phyloP scores from a whole-genome alignment of 2,329 filamentous ascomycete species.

The Nigrospora oryzae region DNA sequence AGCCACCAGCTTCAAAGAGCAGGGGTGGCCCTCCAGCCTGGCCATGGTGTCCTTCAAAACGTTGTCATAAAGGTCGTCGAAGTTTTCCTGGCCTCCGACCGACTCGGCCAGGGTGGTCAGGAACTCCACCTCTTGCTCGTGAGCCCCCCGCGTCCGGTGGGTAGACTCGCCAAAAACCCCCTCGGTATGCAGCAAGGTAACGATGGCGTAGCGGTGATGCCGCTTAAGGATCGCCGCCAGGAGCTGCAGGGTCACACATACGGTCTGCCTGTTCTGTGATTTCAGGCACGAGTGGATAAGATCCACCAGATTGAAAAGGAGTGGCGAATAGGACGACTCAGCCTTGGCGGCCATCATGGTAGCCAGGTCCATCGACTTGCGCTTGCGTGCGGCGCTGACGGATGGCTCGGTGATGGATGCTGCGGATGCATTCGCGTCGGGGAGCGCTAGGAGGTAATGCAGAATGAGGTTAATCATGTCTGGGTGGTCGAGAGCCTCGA shows the following conservation, averaged over 20 bases:
- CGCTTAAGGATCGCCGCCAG: conserved; percentile 78
- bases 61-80: conserved; percentile 65
- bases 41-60: conserved; percentile 64
- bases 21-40: conserved; percentile 64
- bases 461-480: conserved; percentile 92
- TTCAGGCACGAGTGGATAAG: conserved; percentile 77
- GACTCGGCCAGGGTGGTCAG: conserved; percentile 60
- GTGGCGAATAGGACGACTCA: conserved; percentile 66
- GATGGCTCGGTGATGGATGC: conserved; percentile 35
- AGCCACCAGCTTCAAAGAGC: conserved; percentile 60
- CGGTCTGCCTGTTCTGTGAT: conserved; percentile 80
- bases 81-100: conserved; percentile 60
- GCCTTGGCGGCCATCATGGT: conserved; percentile 69
- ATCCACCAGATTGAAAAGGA: conserved; percentile 89
- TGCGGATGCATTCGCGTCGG: conserved; percentile 40
- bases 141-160: conserved; percentile 61
- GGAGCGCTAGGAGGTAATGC: conserved; percentile 80
- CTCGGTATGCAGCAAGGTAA: conserved; percentile 64
- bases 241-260: conserved; percentile 80
- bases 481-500: conserved; percentile 85
- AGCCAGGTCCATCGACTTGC: conserved; percentile 83
- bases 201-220: conserved; percentile 80
- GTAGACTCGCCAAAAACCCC: conserved; percentile 42
- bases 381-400: conserved; percentile 63
- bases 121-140: conserved; percentile 67